These are phyloP conservation scores for Kwoniella pini DNA, from an alignment of 768 basidiomycete species.

Conservation along the genomic window DNA sequence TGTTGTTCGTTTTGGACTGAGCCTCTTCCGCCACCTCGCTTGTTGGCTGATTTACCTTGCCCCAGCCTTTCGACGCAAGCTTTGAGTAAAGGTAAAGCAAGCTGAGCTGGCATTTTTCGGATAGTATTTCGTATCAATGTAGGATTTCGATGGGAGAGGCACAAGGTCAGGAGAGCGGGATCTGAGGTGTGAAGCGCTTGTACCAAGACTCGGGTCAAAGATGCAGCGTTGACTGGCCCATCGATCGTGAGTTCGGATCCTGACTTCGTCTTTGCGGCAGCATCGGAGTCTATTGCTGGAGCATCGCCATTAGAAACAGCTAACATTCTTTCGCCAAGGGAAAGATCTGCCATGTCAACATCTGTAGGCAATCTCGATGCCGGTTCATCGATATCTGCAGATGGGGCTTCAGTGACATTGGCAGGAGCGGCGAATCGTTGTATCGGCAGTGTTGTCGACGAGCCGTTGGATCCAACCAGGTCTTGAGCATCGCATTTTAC, in stretches of 20 bases:
- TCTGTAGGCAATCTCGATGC: slow-evolving; percentile 57
- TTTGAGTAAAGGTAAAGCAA: slow-evolving; percentile 79
- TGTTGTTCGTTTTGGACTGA: slow-evolving; percentile 59
- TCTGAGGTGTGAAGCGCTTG: slow-evolving; percentile 97
- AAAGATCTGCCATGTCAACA: slow-evolving; percentile 83
- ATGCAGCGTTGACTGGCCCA: slow-evolving; percentile 66
- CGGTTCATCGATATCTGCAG: slow-evolving; percentile 32
- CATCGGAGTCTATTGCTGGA: slow-evolving; percentile 33
- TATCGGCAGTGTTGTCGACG: slow-evolving; percentile 28
- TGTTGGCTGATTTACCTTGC: slow-evolving; percentile 72
- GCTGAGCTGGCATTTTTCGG: slow-evolving; percentile 76
- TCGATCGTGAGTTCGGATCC: slow-evolving; percentile 40
- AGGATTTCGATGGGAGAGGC: slow-evolving; percentile 72
- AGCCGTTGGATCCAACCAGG: slow-evolving; percentile 25
- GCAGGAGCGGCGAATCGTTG: slow-evolving; percentile 48
- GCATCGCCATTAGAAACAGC: slow-evolving; percentile 62
- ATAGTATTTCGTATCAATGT: slow-evolving; percentile 82
- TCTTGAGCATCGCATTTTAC: slow-evolving; percentile 48
- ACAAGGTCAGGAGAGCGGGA: slow-evolving; percentile 71
- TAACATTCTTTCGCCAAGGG: slow-evolving; percentile 84
- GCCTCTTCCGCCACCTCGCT: slow-evolving; percentile 70
- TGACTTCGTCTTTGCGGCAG: slow-evolving; percentile 32
- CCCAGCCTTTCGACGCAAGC: slow-evolving; percentile 88
- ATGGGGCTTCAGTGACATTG: slow-evolving; percentile 25
- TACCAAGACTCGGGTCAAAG: slow-evolving; percentile 87